Evolutionary conservation across 805 yeast genomes (phyloP).

Genomic region (Candida sakaeoensis): DNA sequence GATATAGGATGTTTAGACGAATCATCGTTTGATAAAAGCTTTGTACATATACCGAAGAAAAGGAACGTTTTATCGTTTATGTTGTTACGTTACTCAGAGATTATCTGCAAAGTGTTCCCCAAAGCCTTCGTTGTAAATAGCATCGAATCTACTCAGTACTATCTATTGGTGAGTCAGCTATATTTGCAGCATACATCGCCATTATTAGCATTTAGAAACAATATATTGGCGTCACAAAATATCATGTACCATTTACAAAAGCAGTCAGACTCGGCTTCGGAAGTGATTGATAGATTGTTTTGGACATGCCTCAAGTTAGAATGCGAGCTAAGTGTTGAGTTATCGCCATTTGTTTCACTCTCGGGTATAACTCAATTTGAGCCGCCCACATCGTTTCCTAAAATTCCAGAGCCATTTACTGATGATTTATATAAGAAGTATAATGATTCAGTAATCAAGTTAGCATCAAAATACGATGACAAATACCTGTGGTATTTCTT

Average conservation of each 20-base stretch:
- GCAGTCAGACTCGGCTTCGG: conserved; percentile 10
- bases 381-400: conserved; percentile 32
- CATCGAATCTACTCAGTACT: conserved; percentile 16
- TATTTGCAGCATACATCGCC: conserved; percentile 25
- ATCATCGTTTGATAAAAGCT: conserved; percentile 7
- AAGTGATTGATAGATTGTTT: conserved; percentile 26
- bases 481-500: conserved; percentile 36
- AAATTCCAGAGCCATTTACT: conserved; percentile 22
- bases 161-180: conserved; percentile 25
- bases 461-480: conserved; percentile 24
- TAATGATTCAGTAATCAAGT: conserved; percentile 19
- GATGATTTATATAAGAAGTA: conserved; percentile 15
- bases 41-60: conserved; percentile 14
- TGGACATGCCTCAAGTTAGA: conserved; percentile 38
- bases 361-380: conserved; percentile 29
- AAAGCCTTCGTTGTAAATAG: conserved; percentile 14
- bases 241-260: conserved; percentile 28
- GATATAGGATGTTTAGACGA: conserved; percentile 18
- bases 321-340: conserved; percentile 31
- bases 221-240: conserved; percentile 23
- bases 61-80: conserved; percentile 20
- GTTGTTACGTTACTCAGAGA: conserved; percentile 20
- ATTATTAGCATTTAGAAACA: conserved; percentile 21
- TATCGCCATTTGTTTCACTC: conserved; percentile 29
- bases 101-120: conserved; percentile 22